Percentiles rank a stretch among this genome's conserved stretches.
These are phyloP conservation scores for Podaxis sp. DNA, from an alignment of 768 basidiomycete species.

Conservation along the genomic window DNA sequence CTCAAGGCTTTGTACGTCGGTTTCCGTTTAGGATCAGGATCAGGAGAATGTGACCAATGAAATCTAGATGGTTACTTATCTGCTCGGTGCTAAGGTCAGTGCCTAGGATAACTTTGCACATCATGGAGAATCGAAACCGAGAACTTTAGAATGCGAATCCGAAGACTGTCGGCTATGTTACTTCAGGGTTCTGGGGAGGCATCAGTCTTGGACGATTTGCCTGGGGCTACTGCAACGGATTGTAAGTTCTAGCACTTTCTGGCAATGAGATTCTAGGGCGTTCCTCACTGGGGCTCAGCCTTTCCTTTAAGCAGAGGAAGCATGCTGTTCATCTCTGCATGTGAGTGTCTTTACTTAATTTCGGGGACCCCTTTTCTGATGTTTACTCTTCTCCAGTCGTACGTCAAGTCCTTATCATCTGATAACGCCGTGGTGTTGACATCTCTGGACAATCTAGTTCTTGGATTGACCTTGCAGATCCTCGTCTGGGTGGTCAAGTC, in stretches of 20 bases:
- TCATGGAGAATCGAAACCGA: not conserved
- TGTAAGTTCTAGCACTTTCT: constrained; percentile 23
- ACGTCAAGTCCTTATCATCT: not conserved
- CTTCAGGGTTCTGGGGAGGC: constrained; percentile 56
- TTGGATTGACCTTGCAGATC: constrained; percentile 42
- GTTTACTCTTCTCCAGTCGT: not conserved
- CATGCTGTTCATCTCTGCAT: constrained; percentile 37
- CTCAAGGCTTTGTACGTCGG: constrained; percentile 45
- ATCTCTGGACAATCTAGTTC: constrained; percentile 20
- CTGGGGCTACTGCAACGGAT: constrained; percentile 42
- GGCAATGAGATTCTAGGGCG: not conserved
- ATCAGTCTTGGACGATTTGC: constrained; percentile 43
- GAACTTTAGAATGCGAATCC: constrained; percentile 36
- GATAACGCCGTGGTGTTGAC: not conserved
- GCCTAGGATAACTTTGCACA: not conserved
- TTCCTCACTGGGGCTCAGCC: constrained; percentile 21
- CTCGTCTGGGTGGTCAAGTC: constrained; percentile 47
- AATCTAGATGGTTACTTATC: constrained; percentile 47
- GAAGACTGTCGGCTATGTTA: constrained; percentile 50
- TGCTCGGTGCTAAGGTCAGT: constrained; percentile 40
- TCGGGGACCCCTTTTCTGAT: not conserved
- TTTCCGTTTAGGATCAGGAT: not conserved
- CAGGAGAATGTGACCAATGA: not conserved
- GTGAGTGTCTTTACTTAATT: constrained; percentile 22
- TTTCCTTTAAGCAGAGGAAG: constrained; percentile 41